Percentiles rank a stretch among this genome's conserved stretches.
phyloP scores from a whole-genome alignment of 768 basidiomycete species.

The Mycena polygramma region DNA sequence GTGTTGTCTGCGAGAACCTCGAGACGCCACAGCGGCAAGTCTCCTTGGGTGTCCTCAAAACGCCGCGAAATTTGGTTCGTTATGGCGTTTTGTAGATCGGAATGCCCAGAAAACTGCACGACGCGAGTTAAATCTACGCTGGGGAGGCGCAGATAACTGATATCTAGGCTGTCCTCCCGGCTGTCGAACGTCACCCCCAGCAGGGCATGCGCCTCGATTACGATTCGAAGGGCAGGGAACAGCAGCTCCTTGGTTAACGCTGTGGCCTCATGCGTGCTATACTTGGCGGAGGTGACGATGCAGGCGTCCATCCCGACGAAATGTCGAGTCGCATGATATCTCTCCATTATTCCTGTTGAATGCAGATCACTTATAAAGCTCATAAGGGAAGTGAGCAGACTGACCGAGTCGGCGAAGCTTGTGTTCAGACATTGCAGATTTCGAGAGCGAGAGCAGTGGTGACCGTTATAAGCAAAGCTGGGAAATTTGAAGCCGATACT shows the following conservation, averaged over 20 bases:
- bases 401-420: too few species aligned
- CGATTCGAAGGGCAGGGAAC: constrained; percentile 40
- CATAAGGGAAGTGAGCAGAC: too few species aligned
- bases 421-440: too few species aligned
- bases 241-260: constrained; percentile 41
- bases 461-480: too few species aligned
- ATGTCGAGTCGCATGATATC: constrained; percentile 48
- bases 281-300: constrained; percentile 49
- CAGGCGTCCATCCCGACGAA: constrained; percentile 49
- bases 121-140: constrained; percentile 46
- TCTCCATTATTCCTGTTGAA: constrained; percentile 48
- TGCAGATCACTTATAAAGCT: too few species aligned
- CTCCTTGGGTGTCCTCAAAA: constrained; percentile 40
- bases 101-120: constrained; percentile 45
- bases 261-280: constrained; percentile 29
- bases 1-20: constrained; percentile 47
- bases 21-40: constrained; percentile 55
- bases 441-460: too few species aligned
- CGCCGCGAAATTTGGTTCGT: constrained; percentile 43
- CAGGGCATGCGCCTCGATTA: constrained; percentile 45
- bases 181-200: constrained; percentile 44
- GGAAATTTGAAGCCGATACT: too few species aligned
- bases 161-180: constrained; percentile 32
- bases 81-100: constrained; percentile 41
- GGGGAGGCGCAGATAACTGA: constrained; percentile 44